Evolutionary conservation across 306 rosid genomes (phyloP).

Genomic region (Cicer chorassanicum): DNA sequence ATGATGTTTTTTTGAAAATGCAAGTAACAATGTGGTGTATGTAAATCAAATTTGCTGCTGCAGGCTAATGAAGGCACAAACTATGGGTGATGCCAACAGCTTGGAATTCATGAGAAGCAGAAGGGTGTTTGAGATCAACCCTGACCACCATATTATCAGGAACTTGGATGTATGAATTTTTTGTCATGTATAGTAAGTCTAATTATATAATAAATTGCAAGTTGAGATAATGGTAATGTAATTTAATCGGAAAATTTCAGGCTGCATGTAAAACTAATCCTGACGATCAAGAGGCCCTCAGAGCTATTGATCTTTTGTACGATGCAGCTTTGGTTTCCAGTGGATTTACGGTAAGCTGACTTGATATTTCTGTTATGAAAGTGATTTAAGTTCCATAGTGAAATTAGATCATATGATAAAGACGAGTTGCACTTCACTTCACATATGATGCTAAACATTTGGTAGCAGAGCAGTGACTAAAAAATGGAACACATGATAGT

Average conservation of each 20-base stretch:
- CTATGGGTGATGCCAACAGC: conserved; percentile 83
- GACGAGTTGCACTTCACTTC: conserved; percentile 7
- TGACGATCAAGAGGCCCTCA: conserved; percentile 78
- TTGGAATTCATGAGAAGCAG: conserved; percentile 96
- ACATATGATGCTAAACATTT: conserved; percentile 2
- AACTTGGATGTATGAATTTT: conserved; percentile 72
- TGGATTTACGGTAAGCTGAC: conserved; percentile 76
- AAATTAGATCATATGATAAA: conserved; percentile 9
- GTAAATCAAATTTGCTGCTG: conserved; percentile 38
- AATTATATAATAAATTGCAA: background rate
- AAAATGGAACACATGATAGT: background rate
- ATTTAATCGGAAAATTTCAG: conserved; percentile 53
- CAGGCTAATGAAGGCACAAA: conserved; percentile 94
- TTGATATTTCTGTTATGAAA: conserved; percentile 22
- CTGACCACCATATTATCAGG: conserved; percentile 82
- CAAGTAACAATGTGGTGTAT: background rate
- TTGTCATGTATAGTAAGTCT: background rate
- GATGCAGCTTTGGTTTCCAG: conserved; percentile 97
- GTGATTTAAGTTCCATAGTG: background rate
- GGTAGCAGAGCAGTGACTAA: background rate
- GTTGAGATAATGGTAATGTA: conserved; percentile 25
- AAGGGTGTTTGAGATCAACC: conserved; percentile 96
- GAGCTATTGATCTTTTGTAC: conserved; percentile 90
- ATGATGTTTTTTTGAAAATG: conserved; percentile 23
- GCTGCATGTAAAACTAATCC: conserved; percentile 78